Conservation (phyloP, 2,329 filamentous ascomycete genomes). For the Pseudogymnoascus sp. region DNA sequence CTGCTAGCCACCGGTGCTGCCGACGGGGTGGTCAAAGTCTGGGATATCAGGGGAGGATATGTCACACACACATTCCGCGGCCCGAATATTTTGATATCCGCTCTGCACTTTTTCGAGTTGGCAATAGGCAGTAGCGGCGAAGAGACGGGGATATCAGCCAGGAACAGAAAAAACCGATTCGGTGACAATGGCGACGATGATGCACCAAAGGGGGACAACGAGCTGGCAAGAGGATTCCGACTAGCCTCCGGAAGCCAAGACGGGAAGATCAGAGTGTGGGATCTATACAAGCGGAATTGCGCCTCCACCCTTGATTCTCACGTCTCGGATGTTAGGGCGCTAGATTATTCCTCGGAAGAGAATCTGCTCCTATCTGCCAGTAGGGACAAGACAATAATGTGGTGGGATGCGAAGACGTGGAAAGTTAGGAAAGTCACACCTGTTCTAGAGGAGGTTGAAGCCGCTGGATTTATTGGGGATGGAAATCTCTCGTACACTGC, state of each 20-base stretch:
- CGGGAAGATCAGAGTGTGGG: conserved; percentile 86
- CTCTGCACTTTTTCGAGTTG: conserved; percentile 83
- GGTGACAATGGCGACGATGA: conserved; percentile 39
- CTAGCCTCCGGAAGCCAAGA: conserved; percentile 91
- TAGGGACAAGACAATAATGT: conserved; percentile 86
- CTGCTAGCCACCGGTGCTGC: conserved; percentile 87
- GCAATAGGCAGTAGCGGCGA: conserved; percentile 38
- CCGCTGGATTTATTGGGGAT: conserved; percentile 67
- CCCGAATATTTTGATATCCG: conserved; percentile 84
- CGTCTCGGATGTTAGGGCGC: conserved; percentile 82
- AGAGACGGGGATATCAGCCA: conserved; percentile 29
- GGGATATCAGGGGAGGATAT: conserved; percentile 87
- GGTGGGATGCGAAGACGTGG: conserved; percentile 87
- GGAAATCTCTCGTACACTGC: conserved; percentile 73
- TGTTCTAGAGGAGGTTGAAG: conserved; percentile 78
- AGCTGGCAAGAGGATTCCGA: conserved; percentile 57
- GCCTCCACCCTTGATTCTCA: conserved; percentile 80
- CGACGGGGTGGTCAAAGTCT: conserved; percentile 90
- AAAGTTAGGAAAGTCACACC: conserved; percentile 73
- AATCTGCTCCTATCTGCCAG: conserved; percentile 75
- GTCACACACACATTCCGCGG: conserved; percentile 93
- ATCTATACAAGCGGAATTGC: conserved; percentile 74
- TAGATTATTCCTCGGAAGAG: conserved; percentile 72
- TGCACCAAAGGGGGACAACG: conserved; percentile 34
- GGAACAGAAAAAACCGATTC: conserved; percentile 42